Percentiles rank a stretch among this genome's conserved stretches.
These are phyloP conservation scores for Serendipita vermifera DNA, from an alignment of 768 basidiomycete species.

Conservation along the genomic window DNA sequence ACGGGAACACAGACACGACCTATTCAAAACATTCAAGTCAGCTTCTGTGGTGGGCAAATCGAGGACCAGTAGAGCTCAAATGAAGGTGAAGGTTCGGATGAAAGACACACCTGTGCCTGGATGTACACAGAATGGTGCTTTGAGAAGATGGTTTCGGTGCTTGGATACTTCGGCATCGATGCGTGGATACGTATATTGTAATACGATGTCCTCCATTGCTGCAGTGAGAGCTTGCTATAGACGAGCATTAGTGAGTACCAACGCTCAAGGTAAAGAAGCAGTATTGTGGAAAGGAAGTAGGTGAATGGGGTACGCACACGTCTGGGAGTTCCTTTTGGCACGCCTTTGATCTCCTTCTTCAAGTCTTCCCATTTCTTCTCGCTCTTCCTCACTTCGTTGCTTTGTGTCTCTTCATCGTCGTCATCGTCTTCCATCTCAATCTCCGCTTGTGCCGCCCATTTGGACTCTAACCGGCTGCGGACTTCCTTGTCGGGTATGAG, in stretches of 20 bases:
- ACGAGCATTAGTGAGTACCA: no score
- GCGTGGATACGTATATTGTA: slow-evolving; percentile 92
- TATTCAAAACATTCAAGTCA: slow-evolving; percentile 5
- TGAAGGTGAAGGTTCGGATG: neutral
- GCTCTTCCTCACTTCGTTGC: no score
- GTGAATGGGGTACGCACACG: slow-evolving; percentile 23
- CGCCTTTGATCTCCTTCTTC: slow-evolving; percentile 12
- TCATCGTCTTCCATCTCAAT: neutral
- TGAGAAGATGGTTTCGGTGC: slow-evolving; percentile 92
- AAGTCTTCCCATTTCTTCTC: slow-evolving; percentile 64
- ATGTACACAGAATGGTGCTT: slow-evolving; percentile 94
- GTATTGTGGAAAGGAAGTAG: neutral
- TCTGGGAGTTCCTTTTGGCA: slow-evolving; percentile 21
- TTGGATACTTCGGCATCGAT: slow-evolving; percentile 96
- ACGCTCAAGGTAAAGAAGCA: neutral
- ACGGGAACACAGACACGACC: slow-evolving; percentile 92
- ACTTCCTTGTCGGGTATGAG: slow-evolving; percentile 53
- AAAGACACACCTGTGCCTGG: slow-evolving; percentile 63
- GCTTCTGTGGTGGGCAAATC: no score
- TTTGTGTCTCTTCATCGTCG: neutral
- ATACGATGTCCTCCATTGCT: slow-evolving; percentile 73
- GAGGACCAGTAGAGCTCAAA: neutral
- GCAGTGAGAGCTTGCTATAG: slow-evolving; percentile 28
- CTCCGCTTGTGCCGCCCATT: no score
- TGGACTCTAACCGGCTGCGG: neutral